These are phyloP conservation scores for Yamadazyma triangularis DNA, from an alignment of 1,139 yeast species.

Conservation along the genomic window DNA sequence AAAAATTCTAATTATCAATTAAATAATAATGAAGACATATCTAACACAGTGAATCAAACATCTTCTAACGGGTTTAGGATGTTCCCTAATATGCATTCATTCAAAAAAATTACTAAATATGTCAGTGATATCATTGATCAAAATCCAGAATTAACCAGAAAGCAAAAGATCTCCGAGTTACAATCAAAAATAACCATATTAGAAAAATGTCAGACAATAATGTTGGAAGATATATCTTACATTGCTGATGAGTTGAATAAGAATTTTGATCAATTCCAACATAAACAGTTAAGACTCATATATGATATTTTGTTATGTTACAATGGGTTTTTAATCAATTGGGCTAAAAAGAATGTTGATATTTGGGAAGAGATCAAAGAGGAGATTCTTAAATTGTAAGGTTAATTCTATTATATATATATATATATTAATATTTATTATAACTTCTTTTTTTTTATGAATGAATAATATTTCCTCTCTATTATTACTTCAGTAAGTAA, in stretches of 20 bases:
- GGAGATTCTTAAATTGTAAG: slow-evolving; percentile 27
- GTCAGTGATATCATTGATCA: slow-evolving; percentile 67
- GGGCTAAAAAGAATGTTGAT: slow-evolving; percentile 70
- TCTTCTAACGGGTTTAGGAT: slow-evolving; percentile 7
- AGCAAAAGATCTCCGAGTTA: slow-evolving; percentile 50
- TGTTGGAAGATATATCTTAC: slow-evolving; percentile 50
- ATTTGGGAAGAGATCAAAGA: slow-evolving; percentile 68
- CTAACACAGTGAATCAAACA: slow-evolving; percentile 4
- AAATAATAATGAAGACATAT: slow-evolving; percentile 8
- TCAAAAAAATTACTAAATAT: slow-evolving; percentile 56
- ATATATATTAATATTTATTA: neutral
- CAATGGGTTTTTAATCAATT: slow-evolving; percentile 54
- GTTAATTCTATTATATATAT: neutral
- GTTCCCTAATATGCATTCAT: slow-evolving; percentile 19
- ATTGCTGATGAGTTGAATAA: slow-evolving; percentile 49
- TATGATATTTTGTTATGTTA: slow-evolving; percentile 46
- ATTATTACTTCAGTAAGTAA: slow-evolving; percentile 17
- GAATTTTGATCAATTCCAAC: slow-evolving; percentile 49
- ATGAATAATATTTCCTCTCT: neutral
- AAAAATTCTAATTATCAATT: slow-evolving; percentile 29
- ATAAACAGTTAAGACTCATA: slow-evolving; percentile 42
- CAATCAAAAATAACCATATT: slow-evolving; percentile 49
- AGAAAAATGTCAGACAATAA: slow-evolving; percentile 55
- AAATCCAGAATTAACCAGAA: slow-evolving; percentile 63
- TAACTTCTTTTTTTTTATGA: neutral